Evolutionary conservation across 140 eudicot species (phyloP).

Genomic region (Erigeron philadelphicus): DNA sequence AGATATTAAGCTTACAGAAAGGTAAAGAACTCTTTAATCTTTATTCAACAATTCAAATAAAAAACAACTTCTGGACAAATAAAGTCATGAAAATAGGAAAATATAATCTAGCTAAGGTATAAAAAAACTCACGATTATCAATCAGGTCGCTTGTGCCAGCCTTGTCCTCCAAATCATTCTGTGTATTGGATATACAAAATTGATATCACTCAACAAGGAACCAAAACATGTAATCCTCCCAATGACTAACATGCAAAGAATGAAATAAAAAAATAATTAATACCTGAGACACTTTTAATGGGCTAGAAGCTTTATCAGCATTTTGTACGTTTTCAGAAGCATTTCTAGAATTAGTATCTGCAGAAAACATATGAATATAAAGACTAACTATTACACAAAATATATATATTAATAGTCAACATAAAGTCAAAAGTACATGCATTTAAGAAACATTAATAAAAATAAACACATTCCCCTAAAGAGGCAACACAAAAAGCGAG

Average conservation of each 20-base stretch:
- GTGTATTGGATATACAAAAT: conserved; percentile 23
- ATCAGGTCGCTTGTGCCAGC: conserved; percentile 35
- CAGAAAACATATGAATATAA: conserved; percentile 21
- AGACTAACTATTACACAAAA: neutral
- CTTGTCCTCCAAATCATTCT: conserved; percentile 38
- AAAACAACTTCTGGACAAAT: no score
- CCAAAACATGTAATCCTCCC: neutral
- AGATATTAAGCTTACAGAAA: no score
- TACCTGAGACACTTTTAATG: conserved; percentile 40
- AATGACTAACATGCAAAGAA: neutral
- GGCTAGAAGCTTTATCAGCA: conserved; percentile 36
- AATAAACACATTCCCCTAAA: neutral
- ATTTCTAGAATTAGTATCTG: conserved; percentile 55
- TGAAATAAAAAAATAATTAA: neutral
- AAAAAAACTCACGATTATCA: conserved; percentile 55
- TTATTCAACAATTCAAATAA: no score
- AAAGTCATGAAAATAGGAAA: neutral
- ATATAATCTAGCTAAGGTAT: neutral
- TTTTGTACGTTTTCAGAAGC: conserved; percentile 47
- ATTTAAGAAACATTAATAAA: neutral
- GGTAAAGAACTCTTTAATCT: no score
- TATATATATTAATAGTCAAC: neutral
- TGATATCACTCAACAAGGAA: neutral
- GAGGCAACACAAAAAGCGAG: no score
- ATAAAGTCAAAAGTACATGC: neutral